These are phyloP conservation scores for Pythium coloratum DNA, from an alignment of 352 stramenopile genomes.

Conservation along the genomic window DNA sequence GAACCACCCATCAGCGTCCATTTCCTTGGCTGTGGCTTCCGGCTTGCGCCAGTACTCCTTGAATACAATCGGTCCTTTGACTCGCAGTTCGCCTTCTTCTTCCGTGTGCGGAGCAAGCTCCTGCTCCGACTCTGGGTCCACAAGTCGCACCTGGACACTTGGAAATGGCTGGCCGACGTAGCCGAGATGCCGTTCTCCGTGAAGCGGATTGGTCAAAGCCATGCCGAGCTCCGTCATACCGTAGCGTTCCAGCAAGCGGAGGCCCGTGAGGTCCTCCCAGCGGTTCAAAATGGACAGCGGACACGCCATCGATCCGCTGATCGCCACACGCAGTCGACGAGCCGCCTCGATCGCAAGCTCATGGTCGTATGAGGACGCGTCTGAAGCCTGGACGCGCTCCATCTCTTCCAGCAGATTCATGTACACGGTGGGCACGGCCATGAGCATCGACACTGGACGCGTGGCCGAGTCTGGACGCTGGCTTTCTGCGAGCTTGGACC, in stretches of 20 bases:
- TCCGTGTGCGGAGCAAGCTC: conserved; percentile 41
- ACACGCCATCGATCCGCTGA: conserved; percentile 88
- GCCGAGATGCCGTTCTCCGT: conserved; percentile 66
- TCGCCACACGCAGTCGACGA: conserved; percentile 42
- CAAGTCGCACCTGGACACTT: conserved; percentile 75
- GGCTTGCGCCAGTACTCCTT: conserved; percentile 84
- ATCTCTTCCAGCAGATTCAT: conserved; percentile 83
- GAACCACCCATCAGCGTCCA: conserved; percentile 88
- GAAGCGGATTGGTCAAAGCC: conserved; percentile 87
- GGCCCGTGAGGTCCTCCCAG: conserved; percentile 82
- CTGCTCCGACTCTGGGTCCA: conserved; percentile 68
- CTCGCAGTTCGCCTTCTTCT: conserved; percentile 77
- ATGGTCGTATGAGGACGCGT: conserved; percentile 21
- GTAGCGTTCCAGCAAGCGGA: conserved; percentile 88
- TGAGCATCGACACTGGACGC: conserved; percentile 67
- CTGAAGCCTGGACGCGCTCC: conserved; percentile 30
- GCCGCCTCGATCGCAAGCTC: conserved; percentile 19
- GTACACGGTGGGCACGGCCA: conserved; percentile 93
- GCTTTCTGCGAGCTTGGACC: conserved; percentile 40
- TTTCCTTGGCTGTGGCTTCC: conserved; percentile 82
- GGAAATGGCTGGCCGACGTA: conserved; percentile 87
- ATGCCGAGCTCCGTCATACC: conserved; percentile 93
- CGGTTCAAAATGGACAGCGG: conserved; percentile 72
- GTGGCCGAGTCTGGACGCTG: background rate
- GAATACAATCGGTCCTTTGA: conserved; percentile 88